Percentiles rank a stretch among this genome's conserved stretches.
These are phyloP conservation scores for Parasitella parasitica DNA, from an alignment of 371 early-diverging fungal genomes.

Conservation along the genomic window DNA sequence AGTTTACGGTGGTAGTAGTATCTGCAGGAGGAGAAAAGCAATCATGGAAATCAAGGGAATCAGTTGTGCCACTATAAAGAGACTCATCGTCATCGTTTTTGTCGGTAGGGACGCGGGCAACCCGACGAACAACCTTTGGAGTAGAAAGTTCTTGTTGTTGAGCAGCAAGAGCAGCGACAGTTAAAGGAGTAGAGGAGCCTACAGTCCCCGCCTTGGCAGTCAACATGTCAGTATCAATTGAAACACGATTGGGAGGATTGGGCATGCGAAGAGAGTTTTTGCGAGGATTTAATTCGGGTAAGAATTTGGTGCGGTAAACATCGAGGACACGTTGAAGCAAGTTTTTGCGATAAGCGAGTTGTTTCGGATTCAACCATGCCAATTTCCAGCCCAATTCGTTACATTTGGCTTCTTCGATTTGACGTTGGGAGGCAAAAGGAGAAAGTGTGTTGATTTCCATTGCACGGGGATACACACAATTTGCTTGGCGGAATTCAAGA, in stretches of 20 bases:
- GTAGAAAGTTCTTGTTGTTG: background rate
- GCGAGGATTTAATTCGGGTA: constrained; percentile 41
- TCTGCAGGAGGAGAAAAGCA: constrained; percentile 42
- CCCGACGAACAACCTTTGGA: background rate
- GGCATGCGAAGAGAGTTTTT: constrained; percentile 36
- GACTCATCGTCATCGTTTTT: constrained; percentile 23
- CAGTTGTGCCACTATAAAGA: constrained; percentile 42
- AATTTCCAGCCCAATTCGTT: constrained; percentile 54
- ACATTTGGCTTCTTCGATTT: constrained; percentile 45
- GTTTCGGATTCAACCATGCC: constrained; percentile 53
- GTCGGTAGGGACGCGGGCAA: background rate
- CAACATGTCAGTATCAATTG: constrained; percentile 7
- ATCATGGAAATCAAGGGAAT: constrained; percentile 43
- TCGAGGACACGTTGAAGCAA: constrained; percentile 50
- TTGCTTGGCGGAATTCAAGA: constrained; percentile 33
- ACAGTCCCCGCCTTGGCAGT: background rate
- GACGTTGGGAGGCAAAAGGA: constrained; percentile 33
- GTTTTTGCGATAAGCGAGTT: constrained; percentile 44
- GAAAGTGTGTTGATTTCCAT: constrained; percentile 32
- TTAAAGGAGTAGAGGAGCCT: constrained; percentile 8
- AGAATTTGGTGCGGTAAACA: constrained; percentile 43
- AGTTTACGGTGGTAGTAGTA: constrained; percentile 22
- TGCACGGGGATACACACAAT: constrained; percentile 52
- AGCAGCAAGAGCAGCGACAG: constrained; percentile 18
- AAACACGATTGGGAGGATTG: constrained; percentile 22